phyloP scores from a whole-genome alignment of 495 filamentous ascomycete species.

The Patellaria atrata region DNA sequence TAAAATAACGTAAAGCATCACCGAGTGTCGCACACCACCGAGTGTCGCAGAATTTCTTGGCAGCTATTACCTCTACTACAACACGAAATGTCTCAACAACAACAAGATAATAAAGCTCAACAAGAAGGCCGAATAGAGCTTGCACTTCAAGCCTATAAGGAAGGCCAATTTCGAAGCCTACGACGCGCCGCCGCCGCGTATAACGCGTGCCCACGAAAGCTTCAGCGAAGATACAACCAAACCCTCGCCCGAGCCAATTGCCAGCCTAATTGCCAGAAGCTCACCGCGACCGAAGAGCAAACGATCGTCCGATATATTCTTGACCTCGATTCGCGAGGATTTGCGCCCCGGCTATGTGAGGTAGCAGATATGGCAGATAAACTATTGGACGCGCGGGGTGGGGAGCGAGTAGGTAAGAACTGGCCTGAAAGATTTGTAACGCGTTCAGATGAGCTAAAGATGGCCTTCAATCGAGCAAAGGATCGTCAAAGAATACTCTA shows the following conservation, averaged over 20 bases:
- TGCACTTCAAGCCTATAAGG: conserved; percentile 11
- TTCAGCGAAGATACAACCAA: conserved; percentile 3
- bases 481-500: conserved; percentile 26
- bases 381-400: conserved; percentile 17
- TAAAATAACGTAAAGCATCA: too few relatives aligned
- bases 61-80: neutral
- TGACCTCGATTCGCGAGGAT: conserved; percentile 24
- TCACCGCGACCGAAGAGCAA: conserved; percentile 23
- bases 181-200: conserved; percentile 8
- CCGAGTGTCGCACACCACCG: conserved; percentile 3
- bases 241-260: conserved; percentile 7
- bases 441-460: conserved; percentile 21
- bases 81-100: conserved; percentile 1
- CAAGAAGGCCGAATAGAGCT: conserved; percentile 10
- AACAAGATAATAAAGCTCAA: neutral
- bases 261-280: conserved; percentile 16
- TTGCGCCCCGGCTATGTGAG: conserved; percentile 16
- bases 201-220: conserved; percentile 6
- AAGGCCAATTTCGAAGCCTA: neutral
- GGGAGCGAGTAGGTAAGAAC: conserved; percentile 17
- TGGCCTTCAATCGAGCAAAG: conserved; percentile 20
- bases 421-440: conserved; percentile 25
- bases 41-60: too few relatives aligned
- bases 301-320: conserved; percentile 27
- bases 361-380: conserved; percentile 31